These are phyloP conservation scores for Gossypium lobatum DNA, from an alignment of 441 rosid genomes.

Conservation along the genomic window DNA sequence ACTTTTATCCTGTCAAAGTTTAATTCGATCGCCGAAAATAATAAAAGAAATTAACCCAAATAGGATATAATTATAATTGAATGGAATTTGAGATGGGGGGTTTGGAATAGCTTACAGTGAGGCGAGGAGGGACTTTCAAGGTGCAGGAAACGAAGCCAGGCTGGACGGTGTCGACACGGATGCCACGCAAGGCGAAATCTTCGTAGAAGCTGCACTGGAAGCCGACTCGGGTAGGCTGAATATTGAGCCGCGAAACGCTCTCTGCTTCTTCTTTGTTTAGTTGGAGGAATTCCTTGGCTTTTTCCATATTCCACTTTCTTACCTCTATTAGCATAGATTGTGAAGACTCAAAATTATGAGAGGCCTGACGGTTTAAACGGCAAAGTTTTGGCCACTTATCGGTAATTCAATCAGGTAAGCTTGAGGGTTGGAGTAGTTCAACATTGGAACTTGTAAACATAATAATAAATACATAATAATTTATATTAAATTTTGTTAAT, in stretches of 20 bases:
- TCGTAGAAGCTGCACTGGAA: slow-evolving; percentile 56
- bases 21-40: not conserved
- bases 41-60: not conserved
- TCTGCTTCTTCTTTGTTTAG: slow-evolving; percentile 40
- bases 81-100: not conserved
- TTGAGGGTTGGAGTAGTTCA: not conserved
- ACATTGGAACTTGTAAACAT: too few species aligned
- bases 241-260: slow-evolving; percentile 35
- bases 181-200: slow-evolving; percentile 56
- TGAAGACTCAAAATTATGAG: not conserved
- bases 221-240: slow-evolving; percentile 38
- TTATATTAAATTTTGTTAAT: not conserved
- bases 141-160: slow-evolving; percentile 64
- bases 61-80: not conserved
- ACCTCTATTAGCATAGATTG: not conserved
- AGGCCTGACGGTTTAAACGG: not conserved
- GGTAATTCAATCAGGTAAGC: not conserved
- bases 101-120: slow-evolving; percentile 43
- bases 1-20: slow-evolving; percentile 48
- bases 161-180: slow-evolving; percentile 64
- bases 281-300: slow-evolving; percentile 38
- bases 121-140: slow-evolving; percentile 81
- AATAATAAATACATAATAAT: too few species aligned
- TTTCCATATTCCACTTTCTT: slow-evolving; percentile 39
- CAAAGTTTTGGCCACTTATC: not conserved